These are phyloP conservation scores for Blakeslea trispora DNA, from an alignment of 371 early-diverging fungal species.

Conservation along the genomic window DNA sequence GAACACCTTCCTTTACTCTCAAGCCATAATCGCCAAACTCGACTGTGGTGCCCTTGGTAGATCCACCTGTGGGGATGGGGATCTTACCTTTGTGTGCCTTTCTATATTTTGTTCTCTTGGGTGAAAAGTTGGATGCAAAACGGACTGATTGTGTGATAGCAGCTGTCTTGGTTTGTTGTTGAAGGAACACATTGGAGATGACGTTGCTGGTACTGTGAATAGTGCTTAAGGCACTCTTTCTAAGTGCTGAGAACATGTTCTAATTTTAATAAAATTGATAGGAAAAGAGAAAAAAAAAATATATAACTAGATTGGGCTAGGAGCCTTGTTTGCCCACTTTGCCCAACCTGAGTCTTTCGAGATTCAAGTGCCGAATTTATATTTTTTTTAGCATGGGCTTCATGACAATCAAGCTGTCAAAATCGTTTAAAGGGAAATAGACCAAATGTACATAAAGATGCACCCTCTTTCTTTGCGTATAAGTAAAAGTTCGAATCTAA, in stretches of 20 bases:
- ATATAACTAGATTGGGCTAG: neutral
- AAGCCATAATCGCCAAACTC: constrained; percentile 91
- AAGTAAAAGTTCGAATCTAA: no score
- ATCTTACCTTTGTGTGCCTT: constrained; percentile 91
- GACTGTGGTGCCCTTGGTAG: constrained; percentile 84
- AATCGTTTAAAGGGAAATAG: no score
- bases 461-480: no score
- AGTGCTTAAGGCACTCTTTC: constrained; percentile 21
- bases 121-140: constrained; percentile 69
- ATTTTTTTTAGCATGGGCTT: no score
- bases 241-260: constrained; percentile 27
- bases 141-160: constrained; percentile 30
- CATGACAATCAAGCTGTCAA: no score
- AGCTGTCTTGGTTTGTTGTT: constrained; percentile 2
- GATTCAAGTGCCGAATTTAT: no score
- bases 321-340: constrained; percentile 12
- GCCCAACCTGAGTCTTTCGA: no score
- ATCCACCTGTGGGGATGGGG: constrained; percentile 80
- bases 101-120: constrained; percentile 78
- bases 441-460: no score
- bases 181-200: constrained; percentile 19
- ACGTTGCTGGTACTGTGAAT: constrained; percentile 11
- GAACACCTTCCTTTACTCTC: constrained; percentile 80
- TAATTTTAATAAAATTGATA: constrained; percentile 6
- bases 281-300: constrained; percentile 8